phyloP scores from a whole-genome alignment of 139 green algal species.

The Limnomonas spitsbergensis region DNA sequence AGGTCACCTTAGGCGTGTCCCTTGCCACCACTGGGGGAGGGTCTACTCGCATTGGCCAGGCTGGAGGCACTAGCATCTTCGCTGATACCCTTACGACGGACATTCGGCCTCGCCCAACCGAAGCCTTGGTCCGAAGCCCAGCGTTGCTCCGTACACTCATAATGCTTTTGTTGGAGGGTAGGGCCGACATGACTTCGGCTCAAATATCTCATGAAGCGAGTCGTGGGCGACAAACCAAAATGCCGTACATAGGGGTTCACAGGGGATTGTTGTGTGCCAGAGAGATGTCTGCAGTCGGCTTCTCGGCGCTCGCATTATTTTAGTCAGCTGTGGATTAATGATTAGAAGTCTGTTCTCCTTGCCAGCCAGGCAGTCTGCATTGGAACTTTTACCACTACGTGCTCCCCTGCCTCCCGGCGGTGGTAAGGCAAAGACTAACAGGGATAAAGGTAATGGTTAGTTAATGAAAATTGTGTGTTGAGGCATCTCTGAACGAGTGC shows the following conservation, averaged over 20 bases:
- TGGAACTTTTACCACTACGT: background rate
- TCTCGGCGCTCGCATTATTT: no score
- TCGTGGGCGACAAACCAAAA: no score
- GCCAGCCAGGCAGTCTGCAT: background rate
- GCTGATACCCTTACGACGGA: background rate
- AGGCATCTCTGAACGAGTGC: no score
- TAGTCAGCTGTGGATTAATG: no score
- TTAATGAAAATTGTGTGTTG: background rate
- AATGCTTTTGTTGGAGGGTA: no score
- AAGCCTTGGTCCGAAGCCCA: no score
- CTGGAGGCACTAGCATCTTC: constrained; percentile 30
- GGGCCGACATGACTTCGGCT: no score
- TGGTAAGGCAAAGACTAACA: background rate
- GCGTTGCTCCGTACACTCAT: no score
- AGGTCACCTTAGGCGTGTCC: constrained; percentile 41
- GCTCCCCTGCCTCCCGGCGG: background rate
- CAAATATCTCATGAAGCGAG: no score
- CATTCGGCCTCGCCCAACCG: background rate
- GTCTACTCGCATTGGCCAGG: constrained; percentile 46
- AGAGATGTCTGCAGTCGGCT: no score
- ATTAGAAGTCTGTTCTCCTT: background rate
- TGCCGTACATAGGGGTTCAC: no score
- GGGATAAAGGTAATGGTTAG: constrained; percentile 1
- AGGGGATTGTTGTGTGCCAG: no score
- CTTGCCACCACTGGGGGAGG: constrained; percentile 41